Conservation (phyloP, 345 rosid species). For the Boechera stricta region DNA sequence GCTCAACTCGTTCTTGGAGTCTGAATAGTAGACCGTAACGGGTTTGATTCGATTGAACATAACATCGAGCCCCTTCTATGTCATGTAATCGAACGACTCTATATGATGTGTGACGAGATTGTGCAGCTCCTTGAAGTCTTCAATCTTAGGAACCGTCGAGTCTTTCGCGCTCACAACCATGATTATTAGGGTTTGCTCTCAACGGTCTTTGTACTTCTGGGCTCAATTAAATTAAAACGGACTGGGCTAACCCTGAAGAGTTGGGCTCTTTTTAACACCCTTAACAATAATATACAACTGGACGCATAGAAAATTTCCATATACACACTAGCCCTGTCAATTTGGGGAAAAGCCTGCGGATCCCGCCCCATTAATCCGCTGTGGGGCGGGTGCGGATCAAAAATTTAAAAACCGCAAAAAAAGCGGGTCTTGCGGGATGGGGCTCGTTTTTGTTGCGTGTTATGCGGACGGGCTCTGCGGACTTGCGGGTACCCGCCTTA, state of each 20-base stretch:
- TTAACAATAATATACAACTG: neutral
- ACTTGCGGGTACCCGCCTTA: too few species aligned
- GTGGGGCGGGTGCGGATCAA: too few species aligned
- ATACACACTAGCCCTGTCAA: neutral
- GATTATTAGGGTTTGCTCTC: neutral
- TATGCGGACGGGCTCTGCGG: too few species aligned
- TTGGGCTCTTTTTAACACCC: too few species aligned
- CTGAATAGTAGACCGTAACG: conserved; percentile 54
- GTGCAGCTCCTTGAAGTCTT: conserved; percentile 56
- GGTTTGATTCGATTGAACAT: conserved; percentile 73
- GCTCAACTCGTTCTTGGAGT: conserved; percentile 52
- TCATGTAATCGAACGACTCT: conserved; percentile 84
- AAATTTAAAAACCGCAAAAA: too few species aligned
- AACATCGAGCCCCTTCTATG: conserved; percentile 68
- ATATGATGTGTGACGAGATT: conserved; percentile 82
- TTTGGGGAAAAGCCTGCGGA: too few species aligned
- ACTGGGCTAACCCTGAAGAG: too few species aligned
- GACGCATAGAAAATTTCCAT: neutral
- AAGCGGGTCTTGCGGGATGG: too few species aligned
- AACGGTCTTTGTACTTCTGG: neutral
- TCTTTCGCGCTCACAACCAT: conserved; percentile 31
- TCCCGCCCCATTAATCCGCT: too few species aligned
- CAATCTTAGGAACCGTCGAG: conserved; percentile 34
- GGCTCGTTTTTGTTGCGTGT: too few species aligned
- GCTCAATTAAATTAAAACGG: too few species aligned